These are phyloP conservation scores for Nepenthes alata DNA, from an alignment of 179 eudicot genomes.

Conservation along the genomic window DNA sequence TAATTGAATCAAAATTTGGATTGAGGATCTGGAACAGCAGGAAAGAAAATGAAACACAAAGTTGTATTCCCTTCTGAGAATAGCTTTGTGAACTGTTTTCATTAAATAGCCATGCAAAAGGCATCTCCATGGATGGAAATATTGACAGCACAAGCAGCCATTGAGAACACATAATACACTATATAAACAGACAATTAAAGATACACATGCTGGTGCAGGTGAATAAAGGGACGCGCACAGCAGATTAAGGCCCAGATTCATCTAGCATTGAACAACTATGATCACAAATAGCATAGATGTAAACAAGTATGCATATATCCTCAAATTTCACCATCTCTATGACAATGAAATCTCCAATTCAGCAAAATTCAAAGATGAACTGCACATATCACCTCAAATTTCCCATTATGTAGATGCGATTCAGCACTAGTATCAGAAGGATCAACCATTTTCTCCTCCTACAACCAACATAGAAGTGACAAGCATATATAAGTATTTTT, in stretches of 20 bases:
- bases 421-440: constrained; percentile 1
- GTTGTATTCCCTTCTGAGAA: background rate
- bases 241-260: too few relatives aligned
- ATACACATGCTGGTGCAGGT: too few relatives aligned
- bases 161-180: too few relatives aligned
- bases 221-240: background rate
- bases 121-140: too few relatives aligned
- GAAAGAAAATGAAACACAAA: background rate
- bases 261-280: too few relatives aligned
- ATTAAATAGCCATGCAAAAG: too few relatives aligned
- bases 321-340: background rate
- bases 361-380: background rate
- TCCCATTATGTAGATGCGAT: constrained; percentile 10
- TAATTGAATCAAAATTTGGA: background rate
- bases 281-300: too few relatives aligned
- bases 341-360: background rate
- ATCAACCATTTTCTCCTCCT: constrained; percentile 8
- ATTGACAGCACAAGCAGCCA: too few relatives aligned
- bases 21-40: background rate
- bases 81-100: too few relatives aligned
- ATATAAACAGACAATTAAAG: too few relatives aligned
- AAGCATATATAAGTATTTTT: background rate
- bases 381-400: constrained; percentile 7
- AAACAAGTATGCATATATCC: background rate
- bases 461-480: background rate